These are phyloP conservation scores for Xerocomellus amylosporus DNA, from an alignment of 768 basidiomycete genomes.

Conservation along the genomic window DNA sequence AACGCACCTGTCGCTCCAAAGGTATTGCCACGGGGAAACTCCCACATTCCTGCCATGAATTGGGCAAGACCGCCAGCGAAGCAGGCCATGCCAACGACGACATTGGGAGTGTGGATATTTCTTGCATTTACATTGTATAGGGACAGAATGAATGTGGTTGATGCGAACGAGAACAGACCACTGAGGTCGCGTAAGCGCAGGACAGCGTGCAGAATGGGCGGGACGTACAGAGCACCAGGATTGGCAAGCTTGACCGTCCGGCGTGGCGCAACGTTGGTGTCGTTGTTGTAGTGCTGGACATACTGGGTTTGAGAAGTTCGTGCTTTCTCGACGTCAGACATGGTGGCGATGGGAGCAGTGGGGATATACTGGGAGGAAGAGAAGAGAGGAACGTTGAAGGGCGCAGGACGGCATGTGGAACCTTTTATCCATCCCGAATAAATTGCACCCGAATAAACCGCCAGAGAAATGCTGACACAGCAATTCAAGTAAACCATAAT, in stretches of 20 bases:
- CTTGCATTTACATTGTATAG: constrained; percentile 64
- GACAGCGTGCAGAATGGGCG: neutral
- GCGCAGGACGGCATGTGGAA: neutral
- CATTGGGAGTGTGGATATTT: constrained; percentile 56
- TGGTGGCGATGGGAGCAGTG: constrained; percentile 4
- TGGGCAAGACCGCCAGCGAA: constrained; percentile 84
- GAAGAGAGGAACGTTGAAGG: neutral
- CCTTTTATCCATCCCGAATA: constrained; percentile 19
- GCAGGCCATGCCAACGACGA: constrained; percentile 83
- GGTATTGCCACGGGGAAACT: constrained; percentile 64
- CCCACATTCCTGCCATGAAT: constrained; percentile 89
- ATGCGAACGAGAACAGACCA: constrained; percentile 80
- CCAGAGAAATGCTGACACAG: constrained; percentile 22
- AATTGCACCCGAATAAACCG: constrained; percentile 16
- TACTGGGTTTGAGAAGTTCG: constrained; percentile 18
- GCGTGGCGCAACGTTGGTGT: constrained; percentile 24
- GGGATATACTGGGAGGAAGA: neutral
- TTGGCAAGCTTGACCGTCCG: constrained; percentile 48
- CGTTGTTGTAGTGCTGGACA: constrained; percentile 16
- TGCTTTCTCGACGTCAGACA: constrained; percentile 40
- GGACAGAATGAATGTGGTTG: constrained; percentile 77
- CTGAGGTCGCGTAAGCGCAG: constrained; percentile 32
- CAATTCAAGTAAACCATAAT: neutral
- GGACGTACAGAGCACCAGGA: constrained; percentile 41
- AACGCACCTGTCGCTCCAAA: constrained; percentile 70